phyloP scores from a whole-genome alignment of 352 stramenopile genomes.

The Phytophthora pisi region DNA sequence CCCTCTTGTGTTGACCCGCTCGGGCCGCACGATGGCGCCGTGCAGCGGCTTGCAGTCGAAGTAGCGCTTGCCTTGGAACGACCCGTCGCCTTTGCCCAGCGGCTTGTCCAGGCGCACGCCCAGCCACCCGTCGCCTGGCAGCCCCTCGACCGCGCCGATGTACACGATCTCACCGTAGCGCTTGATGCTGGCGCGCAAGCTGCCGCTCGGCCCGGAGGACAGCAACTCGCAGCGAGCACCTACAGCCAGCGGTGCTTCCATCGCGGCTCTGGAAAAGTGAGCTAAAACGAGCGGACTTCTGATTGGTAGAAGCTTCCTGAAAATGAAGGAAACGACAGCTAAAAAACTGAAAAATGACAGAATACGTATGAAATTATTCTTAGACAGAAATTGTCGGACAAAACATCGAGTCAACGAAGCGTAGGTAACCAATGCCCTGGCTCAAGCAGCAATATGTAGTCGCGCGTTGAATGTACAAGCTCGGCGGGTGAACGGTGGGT shows the following conservation, averaged over 20 bases:
- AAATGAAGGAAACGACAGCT: too few species aligned
- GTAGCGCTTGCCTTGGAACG: slow-evolving; percentile 55
- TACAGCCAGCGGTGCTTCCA: slow-evolving; percentile 23
- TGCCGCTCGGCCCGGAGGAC: slow-evolving; percentile 32
- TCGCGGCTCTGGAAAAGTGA: not conserved
- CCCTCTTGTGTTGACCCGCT: slow-evolving; percentile 58
- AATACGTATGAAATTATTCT: too few species aligned
- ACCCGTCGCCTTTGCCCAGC: slow-evolving; percentile 78
- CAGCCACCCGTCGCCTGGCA: slow-evolving; percentile 69
- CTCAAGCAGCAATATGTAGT: too few species aligned
- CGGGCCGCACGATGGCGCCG: slow-evolving; percentile 68
- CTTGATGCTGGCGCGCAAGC: slow-evolving; percentile 65
- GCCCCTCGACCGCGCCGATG: slow-evolving; percentile 55
- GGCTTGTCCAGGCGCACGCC: slow-evolving; percentile 78
- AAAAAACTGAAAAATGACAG: too few species aligned
- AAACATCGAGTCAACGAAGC: too few species aligned
- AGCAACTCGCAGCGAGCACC: slow-evolving; percentile 67
- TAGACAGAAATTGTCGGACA: too few species aligned
- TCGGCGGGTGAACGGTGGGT: too few species aligned
- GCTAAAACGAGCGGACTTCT: not conserved
- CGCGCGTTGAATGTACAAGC: too few species aligned
- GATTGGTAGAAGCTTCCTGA: not conserved
- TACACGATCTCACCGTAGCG: slow-evolving; percentile 74
- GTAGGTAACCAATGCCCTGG: too few species aligned
- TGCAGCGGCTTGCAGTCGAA: slow-evolving; percentile 67